A percentile compares a stretch with the other conserved stretches of the same genome.
phyloP scores from a whole-genome alignment of 805 yeast species.

The Suhomyces faveliae region DNA sequence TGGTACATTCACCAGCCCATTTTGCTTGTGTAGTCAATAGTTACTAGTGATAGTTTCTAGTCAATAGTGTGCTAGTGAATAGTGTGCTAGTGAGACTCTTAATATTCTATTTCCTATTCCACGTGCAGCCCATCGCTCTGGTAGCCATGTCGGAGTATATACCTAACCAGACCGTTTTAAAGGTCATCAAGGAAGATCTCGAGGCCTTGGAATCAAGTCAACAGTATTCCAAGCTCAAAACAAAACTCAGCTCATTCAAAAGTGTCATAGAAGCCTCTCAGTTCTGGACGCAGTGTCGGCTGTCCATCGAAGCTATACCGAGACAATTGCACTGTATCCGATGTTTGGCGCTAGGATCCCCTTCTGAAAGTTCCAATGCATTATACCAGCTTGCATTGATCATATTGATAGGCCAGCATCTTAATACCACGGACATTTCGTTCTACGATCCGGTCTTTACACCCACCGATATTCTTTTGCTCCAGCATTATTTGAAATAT shows the following conservation, averaged over 20 bases:
- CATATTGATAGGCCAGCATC: constrained; percentile 33
- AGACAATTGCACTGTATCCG: constrained; percentile 35
- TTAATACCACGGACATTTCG: constrained; percentile 31
- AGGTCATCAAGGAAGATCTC: neutral
- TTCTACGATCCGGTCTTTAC: constrained; percentile 67
- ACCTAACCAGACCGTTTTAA: neutral
- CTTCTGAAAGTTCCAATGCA: constrained; percentile 57
- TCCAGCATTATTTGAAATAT: constrained; percentile 16
- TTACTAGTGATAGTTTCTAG: no score
- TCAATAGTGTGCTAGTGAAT: no score
- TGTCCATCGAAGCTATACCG: neutral
- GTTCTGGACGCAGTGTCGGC: neutral
- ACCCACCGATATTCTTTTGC: constrained; percentile 38
- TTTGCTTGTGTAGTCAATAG: no score
- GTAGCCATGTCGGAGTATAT: constrained; percentile 5
- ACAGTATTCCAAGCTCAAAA: neutral
- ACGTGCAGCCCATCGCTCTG: no score
- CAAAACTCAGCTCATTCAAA: neutral
- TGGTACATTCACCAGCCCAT: no score
- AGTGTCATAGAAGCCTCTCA: neutral
- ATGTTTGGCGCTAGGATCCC: constrained; percentile 73
- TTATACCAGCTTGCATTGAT: constrained; percentile 65
- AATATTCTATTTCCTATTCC: no score
- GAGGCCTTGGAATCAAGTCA: neutral
- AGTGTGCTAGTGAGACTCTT: no score